Evolutionary conservation across 2,329 filamentous ascomycete genomes (phyloP), one percentile per base, ranked within the genome.

Genomic region (Monosporascus sp.): DNA sequence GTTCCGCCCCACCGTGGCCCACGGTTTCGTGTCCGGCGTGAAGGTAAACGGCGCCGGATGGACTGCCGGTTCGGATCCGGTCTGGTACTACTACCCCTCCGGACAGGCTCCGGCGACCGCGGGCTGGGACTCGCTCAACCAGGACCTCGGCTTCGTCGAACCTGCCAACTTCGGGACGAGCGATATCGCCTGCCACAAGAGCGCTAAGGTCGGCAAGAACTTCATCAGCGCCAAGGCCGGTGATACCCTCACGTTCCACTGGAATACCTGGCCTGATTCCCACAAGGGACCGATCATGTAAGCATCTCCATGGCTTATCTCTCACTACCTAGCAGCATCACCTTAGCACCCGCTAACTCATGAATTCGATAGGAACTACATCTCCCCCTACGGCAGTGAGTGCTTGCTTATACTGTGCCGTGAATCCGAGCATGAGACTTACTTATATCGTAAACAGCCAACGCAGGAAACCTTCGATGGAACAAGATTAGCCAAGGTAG

Each of bases 401-500:
- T 73, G 61, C 48, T 56, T 47, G 7, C 19, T 48, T 38, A 34
- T 5, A 34, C 31, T 34, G 11, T 34, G 11, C 27, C 27, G 31
- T 34, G 31, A 34, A 14, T 34, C 31, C 5, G 9, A 14, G 31
- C 4, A 14, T 34, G 31, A 14, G 31, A 11, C 31, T 34, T 34
- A 34, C 31, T 34, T 14, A 34, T 34, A 34, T 62, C 69, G 8
- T 16, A 71, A 34, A 64, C 66, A 19, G 78, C 77, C 46, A 74
- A 77, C 64, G 76, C 79, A 64, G 67, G 66, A 3, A 63, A 66
- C 20, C 71, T 83, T 26, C 62, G 75, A 54, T 83, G 77, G 68
- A 79, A 80, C 74, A 85, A 85, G 74, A 80, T 84, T 52, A 76
- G 76, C 49, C 73, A 75, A 53, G 71, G 64, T 19, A 81, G 80